These are phyloP conservation scores for Colletotrichum phormii DNA, from an alignment of 2,329 filamentous ascomycete species.

Conservation along the genomic window DNA sequence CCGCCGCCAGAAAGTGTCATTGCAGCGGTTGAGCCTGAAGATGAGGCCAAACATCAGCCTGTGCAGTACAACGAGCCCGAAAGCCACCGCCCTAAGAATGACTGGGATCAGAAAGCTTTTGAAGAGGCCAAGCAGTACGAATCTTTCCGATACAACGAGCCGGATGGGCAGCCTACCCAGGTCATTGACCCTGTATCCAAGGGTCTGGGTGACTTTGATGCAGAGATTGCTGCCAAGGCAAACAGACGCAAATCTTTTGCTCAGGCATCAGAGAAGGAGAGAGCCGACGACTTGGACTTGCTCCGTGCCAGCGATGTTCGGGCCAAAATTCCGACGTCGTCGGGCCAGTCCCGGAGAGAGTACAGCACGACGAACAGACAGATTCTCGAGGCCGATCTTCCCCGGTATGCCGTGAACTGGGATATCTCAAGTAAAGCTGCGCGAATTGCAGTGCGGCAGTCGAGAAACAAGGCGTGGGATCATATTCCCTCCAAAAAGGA, in stretches of 20 bases:
- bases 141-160: constrained; percentile 50
- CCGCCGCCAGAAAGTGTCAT: constrained; percentile 15
- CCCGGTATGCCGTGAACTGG: constrained; percentile 28
- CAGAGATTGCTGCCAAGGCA: constrained; percentile 50
- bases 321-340: constrained; percentile 33
- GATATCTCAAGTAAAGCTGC: constrained; percentile 33
- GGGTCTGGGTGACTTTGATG: constrained; percentile 53
- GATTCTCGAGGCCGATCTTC: constrained; percentile 30
- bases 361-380: constrained; percentile 33
- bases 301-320: constrained; percentile 39
- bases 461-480: constrained; percentile 36
- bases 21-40: constrained; percentile 21
- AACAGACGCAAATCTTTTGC: constrained; percentile 12
- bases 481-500: constrained; percentile 6
- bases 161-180: constrained; percentile 44
- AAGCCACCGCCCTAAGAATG: constrained; percentile 46
- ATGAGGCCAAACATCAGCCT: constrained; percentile 28
- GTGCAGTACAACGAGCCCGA: constrained; percentile 29
- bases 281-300: constrained; percentile 41
- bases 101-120: constrained; percentile 47
- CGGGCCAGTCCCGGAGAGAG: constrained; percentile 30
- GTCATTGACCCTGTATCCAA: constrained; percentile 48
- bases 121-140: constrained; percentile 54
- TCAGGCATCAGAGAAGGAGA: constrained; percentile 35
- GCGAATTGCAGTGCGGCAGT: constrained; percentile 25